Evolutionary conservation across 1,139 yeast genomes (phyloP), one percentile per base, ranked within the genome.

Genomic region (Suhomyces taliae): DNA sequence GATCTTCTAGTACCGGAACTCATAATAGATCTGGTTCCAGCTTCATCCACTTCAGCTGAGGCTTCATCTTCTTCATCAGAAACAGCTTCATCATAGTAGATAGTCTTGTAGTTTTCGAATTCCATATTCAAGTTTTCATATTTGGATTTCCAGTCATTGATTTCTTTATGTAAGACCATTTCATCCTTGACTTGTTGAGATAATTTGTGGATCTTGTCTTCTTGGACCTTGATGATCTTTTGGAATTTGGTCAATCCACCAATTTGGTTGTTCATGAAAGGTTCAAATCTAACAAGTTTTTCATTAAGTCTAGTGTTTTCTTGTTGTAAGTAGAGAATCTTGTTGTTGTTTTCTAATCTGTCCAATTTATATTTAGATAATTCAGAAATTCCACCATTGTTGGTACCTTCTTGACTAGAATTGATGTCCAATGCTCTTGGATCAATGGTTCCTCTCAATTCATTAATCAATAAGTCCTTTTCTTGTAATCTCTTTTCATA

Each of bases 181-280:
- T 79, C 79, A 32, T 72, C 76, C 46, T 66, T 68, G 1, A 82
- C 68, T 51, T 73, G 74, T 4, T 59, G 54, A n/a, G 74, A 63
- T 52, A 81, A 69, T 7, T 61, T 58, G 5, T 63, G 62, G 36
- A 84, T 74, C 53, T 73, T 70, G 7, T 64, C 69, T 50, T 79
- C 80, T 64, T 85, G 90, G 6, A 67, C 65, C 54, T 78, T 74
- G 37, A 86, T 74, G 27, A 86, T 61, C 37, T 71, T 69, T 59
- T 84, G 86, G 59, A 86, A 66, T 32, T 73, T 72, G 8, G 76
- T 69, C 39, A 84, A 67, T 48, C 82, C 81, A 4, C 79, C 67
- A 48, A 85, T 69, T 55, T 82, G 84, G 40, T 78, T 72, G 47
- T 78, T 71, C 70, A 85, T 76, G 44, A 83, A 69, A 3, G 82